Evolutionary conservation across 345 rosid genomes (phyloP), one percentile per base, ranked within the genome.

Genomic region (Eucalyptus erythrocorys): DNA sequence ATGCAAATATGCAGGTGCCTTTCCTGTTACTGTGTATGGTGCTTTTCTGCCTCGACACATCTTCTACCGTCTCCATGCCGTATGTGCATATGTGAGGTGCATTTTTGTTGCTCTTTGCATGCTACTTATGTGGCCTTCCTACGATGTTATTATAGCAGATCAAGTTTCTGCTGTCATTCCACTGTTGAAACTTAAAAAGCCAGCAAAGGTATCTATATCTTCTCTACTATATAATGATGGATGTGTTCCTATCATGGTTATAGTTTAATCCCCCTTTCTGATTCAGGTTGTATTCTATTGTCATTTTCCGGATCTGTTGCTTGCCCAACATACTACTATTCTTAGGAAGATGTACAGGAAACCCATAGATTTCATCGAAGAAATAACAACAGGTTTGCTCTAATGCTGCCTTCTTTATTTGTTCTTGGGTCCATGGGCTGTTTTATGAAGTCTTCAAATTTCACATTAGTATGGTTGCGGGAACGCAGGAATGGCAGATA

Each of bases 111-210:
- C 99, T 48, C 93, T 97, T 53, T 94, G 96, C 86, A 86, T 96
- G 86, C 90, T 97, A 55, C 92, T 96, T 89, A 85, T 92, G 90
- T 97, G 95, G 98, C 94, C 96, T 82, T 93, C 97, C 10, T 97
- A 93, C 86, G 98, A 97, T 88, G 94, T 97, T 48, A 89, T 96
- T 91, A 24, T 96, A 87, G 98, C 93, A 32, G 99, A 96, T 89
- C 98, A 96, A 88, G 99, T 97, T 79, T 96, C 99, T 82, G 96
- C 93, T 68, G 97, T 96, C 88, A 89, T 96, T 93, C 99, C 99
- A 5, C 82, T 95, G 91, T 91, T 97, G 90, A 96, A 95, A 90
- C 94, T 94, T 85, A 96, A 94, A 90, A 93, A 86, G 71, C 94
- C 95, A 68, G 90, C 95, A 53, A 97, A 97, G 98, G 98, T 97